Conservation (phyloP, 2,329 filamentous ascomycete species). For the Chaetomium strumarium region DNA sequence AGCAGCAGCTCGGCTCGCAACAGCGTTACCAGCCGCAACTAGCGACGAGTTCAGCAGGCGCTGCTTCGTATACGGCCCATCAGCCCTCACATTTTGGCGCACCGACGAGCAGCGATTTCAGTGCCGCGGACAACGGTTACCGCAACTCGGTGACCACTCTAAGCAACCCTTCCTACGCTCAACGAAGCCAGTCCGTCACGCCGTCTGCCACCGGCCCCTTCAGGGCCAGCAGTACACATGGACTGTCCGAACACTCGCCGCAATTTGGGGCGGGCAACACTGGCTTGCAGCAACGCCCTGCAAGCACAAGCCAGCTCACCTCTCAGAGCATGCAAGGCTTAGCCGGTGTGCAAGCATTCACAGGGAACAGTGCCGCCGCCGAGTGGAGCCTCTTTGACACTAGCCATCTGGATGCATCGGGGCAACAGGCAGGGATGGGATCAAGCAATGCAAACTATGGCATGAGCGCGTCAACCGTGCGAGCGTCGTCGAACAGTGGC, state of each 20-base stretch:
- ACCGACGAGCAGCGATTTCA: conserved; percentile 21
- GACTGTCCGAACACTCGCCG: conserved; percentile 19
- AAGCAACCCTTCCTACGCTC: conserved; percentile 21
- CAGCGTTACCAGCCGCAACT: conserved; percentile 27
- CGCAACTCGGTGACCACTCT: conserved; percentile 20
- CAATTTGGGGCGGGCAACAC: conserved; percentile 11
- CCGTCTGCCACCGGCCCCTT: conserved; percentile 17
- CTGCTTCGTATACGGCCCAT: conserved; percentile 23
- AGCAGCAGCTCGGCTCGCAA: conserved; percentile 24
- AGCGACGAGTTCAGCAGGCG: conserved; percentile 18
- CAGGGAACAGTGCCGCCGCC: conserved; percentile 10
- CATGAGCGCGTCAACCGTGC: conserved; percentile 23
- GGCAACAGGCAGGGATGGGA: conserved; percentile 22
- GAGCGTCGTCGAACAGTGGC: conserved; percentile 23
- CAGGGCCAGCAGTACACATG: conserved; percentile 19
- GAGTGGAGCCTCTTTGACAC: conserved; percentile 28
- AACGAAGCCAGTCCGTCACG: conserved; percentile 21
- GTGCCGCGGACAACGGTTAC: conserved; percentile 22
- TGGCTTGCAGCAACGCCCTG: conserved; percentile 18
- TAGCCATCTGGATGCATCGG: conserved; percentile 25
- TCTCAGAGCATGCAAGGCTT: conserved; percentile 21
- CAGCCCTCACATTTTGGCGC: conserved; percentile 27
- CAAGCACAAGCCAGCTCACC: conserved; percentile 15
- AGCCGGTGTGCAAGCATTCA: conserved; percentile 18
- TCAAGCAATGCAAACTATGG: conserved; percentile 25